Percentiles rank a stretch among this genome's conserved stretches.
Evolutionary conservation across 1,139 yeast species (phyloP).

Genomic region (Debaryomyces subglobosus): DNA sequence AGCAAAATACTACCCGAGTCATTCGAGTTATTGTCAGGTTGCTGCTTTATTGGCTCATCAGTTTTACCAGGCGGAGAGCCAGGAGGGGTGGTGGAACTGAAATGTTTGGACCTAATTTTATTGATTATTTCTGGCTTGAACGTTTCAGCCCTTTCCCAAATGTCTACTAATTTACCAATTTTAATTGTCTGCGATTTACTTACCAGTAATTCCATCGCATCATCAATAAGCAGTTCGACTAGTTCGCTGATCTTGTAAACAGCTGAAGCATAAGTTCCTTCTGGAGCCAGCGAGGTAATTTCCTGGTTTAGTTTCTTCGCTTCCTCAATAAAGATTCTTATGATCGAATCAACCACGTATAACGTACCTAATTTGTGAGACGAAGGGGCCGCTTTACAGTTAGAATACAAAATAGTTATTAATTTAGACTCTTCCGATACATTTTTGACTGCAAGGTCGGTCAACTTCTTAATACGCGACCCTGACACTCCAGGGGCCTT

Average conservation of each 20-base stretch:
- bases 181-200: conserved; percentile 64
- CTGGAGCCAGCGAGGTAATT: conserved; percentile 51
- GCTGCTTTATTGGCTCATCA: conserved; percentile 28
- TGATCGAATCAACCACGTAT: conserved; percentile 90
- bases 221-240: conserved; percentile 61
- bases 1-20: conserved; percentile 64
- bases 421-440: conserved; percentile 59
- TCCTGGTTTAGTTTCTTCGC: conserved; percentile 58
- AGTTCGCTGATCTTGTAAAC: conserved; percentile 61
- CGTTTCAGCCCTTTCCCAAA: conserved; percentile 89
- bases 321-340: conserved; percentile 81
- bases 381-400: conserved; percentile 74
- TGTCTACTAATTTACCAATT: conserved; percentile 80
- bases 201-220: conserved; percentile 57
- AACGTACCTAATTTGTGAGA: conserved; percentile 88
- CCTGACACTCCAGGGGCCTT: conserved; percentile 97
- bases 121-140: conserved; percentile 61
- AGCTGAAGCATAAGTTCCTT: conserved; percentile 79
- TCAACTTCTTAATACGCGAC: conserved; percentile 84
- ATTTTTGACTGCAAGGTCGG: conserved; percentile 75
- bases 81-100: conserved; percentile 58
- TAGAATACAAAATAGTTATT: conserved; percentile 61
- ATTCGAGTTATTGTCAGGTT: conserved; percentile 26
- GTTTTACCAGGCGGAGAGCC: conserved; percentile 51
- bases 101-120: conserved; percentile 61